Conservation (phyloP, 1,284 basidiomycete species). For the Jaminaea rosea region DNA sequence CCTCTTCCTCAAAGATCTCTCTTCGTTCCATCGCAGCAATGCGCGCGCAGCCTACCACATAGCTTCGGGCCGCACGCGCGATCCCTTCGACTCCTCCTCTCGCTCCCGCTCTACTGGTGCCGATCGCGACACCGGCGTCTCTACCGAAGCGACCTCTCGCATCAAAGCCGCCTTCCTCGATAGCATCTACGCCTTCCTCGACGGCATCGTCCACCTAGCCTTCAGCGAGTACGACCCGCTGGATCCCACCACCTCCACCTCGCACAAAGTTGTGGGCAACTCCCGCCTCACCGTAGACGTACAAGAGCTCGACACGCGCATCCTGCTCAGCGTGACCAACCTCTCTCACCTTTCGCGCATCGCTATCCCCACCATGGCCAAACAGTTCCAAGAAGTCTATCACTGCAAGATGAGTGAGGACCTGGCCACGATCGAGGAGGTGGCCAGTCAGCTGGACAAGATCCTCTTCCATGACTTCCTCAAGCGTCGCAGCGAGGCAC, state of each 20-base stretch:
- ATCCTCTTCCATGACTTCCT: constrained; percentile 79
- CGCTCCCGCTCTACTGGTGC: background rate
- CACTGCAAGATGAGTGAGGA: constrained; percentile 69
- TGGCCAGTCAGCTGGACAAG: constrained; percentile 72
- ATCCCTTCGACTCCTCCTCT: background rate
- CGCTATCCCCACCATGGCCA: constrained; percentile 69
- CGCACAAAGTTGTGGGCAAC: constrained; percentile 22
- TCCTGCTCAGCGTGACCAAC: constrained; percentile 83
- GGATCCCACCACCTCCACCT: constrained; percentile 22
- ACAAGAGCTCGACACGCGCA: constrained; percentile 59
- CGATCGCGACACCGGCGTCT: constrained; percentile 9
- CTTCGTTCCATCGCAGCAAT: constrained; percentile 73
- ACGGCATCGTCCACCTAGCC: constrained; percentile 76
- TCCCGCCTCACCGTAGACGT: constrained; percentile 40
- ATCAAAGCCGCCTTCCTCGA: constrained; percentile 82
- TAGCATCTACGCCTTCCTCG: constrained; percentile 74
- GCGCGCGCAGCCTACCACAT: constrained; percentile 71
- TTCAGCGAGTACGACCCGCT: constrained; percentile 50
- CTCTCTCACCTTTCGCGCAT: constrained; percentile 65
- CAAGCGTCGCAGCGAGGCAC: constrained; percentile 62
- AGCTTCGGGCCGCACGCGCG: constrained; percentile 47
- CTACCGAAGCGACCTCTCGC: constrained; percentile 50
- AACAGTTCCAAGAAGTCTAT: constrained; percentile 69
- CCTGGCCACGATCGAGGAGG: constrained; percentile 62
- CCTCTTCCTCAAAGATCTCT: constrained; percentile 62